A percentile compares a stretch with the other conserved stretches of the same genome.
phyloP scores from a whole-genome alignment of 805 yeast genomes.

The Wickerhamiella parazyma region DNA sequence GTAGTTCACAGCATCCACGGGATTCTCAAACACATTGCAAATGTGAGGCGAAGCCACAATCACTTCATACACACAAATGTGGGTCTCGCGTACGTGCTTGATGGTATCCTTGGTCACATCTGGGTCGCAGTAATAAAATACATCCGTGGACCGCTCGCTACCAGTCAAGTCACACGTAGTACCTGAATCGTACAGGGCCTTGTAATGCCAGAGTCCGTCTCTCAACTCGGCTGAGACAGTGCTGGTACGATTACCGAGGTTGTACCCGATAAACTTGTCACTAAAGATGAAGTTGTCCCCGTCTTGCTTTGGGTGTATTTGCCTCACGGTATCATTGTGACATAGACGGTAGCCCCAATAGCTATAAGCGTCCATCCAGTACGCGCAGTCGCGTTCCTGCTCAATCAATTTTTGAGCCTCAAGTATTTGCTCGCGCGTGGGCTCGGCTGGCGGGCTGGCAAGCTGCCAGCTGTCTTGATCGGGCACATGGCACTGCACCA shows the following conservation, averaged over 20 bases:
- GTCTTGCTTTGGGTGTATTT: conserved; percentile 29
- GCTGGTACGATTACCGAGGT: not conserved
- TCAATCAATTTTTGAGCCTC: not conserved
- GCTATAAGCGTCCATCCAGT: conserved; percentile 23
- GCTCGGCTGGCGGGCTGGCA: not conserved
- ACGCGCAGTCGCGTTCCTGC: conserved; percentile 17
- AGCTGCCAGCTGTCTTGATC: not conserved
- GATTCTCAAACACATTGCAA: conserved; percentile 14
- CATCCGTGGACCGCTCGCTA: conserved; percentile 38
- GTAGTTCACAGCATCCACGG: not conserved
- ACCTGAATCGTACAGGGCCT: conserved; percentile 31
- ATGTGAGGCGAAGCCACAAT: conserved; percentile 11
- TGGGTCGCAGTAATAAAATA: conserved; percentile 44
- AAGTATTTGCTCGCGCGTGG: not conserved
- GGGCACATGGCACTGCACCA: conserved; percentile 8
- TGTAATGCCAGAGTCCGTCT: conserved; percentile 12
- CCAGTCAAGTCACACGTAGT: conserved; percentile 47
- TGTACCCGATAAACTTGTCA: not conserved
- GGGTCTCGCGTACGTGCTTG: conserved; percentile 13
- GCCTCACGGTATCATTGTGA: conserved; percentile 35
- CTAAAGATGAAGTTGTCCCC: not conserved
- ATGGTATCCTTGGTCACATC: conserved; percentile 11
- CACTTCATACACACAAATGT: conserved; percentile 16
- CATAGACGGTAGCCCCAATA: conserved; percentile 46
- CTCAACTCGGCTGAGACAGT: conserved; percentile 11